A percentile compares a stretch with the other conserved stretches of the same genome.
Conservation (phyloP, 1,139 yeast genomes). For the Trichomonascaceae sp. region DNA sequence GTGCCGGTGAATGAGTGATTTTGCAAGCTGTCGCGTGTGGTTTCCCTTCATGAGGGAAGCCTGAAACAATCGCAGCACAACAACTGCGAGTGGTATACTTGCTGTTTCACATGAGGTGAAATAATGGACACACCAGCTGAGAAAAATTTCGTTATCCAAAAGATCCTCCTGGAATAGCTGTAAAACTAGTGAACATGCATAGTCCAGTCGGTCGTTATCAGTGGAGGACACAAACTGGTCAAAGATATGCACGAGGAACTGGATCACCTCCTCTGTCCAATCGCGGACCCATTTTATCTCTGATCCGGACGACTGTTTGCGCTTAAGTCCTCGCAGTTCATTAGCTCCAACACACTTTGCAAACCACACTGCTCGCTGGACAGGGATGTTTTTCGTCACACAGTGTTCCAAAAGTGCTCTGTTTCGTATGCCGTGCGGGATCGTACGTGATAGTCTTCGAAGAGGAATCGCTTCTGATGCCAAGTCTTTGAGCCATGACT, state of each 20-base stretch:
- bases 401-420: slow-evolving; percentile 61
- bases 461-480: slow-evolving; percentile 57
- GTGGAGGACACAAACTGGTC: slow-evolving; percentile 8
- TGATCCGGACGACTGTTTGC: slow-evolving; percentile 33
- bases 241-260: slow-evolving; percentile 40
- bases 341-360: slow-evolving; percentile 77
- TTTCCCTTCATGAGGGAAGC: too few relatives aligned
- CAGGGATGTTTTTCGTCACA: slow-evolving; percentile 52
- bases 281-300: slow-evolving; percentile 64
- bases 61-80: slow-evolving; percentile 52
- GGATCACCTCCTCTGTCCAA: slow-evolving; percentile 74
- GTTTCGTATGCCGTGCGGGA: slow-evolving; percentile 87
- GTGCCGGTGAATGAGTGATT: too few relatives aligned
- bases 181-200: slow-evolving; percentile 45
- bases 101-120: slow-evolving; percentile 35
- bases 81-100: slow-evolving; percentile 41
- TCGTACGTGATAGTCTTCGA: slow-evolving; percentile 52
- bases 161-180: slow-evolving; percentile 57
- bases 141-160: slow-evolving; percentile 46
- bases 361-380: slow-evolving; percentile 76
- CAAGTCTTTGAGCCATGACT: slow-evolving; percentile 71
- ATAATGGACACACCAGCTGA: slow-evolving; percentile 49
- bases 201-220: slow-evolving; percentile 33
- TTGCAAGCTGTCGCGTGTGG: too few relatives aligned
- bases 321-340: slow-evolving; percentile 55